Percentiles rank a stretch among this genome's conserved stretches.
These are phyloP conservation scores for Xylariaceae sp. DNA, from an alignment of 2,329 filamentous ascomycete genomes.

Conservation along the genomic window DNA sequence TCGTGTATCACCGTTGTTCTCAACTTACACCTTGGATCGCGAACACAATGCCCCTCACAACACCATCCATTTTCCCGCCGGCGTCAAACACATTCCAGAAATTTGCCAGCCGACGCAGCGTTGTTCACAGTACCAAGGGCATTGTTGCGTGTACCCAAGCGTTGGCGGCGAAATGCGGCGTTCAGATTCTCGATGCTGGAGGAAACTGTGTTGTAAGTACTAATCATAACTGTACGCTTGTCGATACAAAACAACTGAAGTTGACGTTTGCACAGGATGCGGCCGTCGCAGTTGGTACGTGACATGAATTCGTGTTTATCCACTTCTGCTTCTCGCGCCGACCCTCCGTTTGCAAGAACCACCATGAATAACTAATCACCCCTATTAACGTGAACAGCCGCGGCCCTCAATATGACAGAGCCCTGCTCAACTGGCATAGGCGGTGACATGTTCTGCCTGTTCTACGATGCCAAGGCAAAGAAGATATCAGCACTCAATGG, in stretches of 20 bases:
- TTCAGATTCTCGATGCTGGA: constrained; percentile 78
- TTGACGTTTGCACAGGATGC: constrained; percentile 62
- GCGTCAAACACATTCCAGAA: constrained; percentile 51
- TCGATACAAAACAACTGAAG: too few relatives aligned
- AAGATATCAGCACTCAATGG: constrained; percentile 86
- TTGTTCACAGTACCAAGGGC: constrained; percentile 88
- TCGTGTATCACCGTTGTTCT: too few relatives aligned
- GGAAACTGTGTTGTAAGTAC: constrained; percentile 84
- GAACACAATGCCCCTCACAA: constrained; percentile 44
- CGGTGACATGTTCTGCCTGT: constrained; percentile 95
- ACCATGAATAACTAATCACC: constrained; percentile 1
- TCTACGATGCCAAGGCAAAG: constrained; percentile 78
- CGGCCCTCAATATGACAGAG: constrained; percentile 89
- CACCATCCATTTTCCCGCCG: constrained; percentile 44
- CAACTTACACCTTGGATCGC: not conserved
- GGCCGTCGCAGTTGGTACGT: constrained; percentile 82
- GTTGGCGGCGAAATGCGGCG: constrained; percentile 80
- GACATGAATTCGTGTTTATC: not conserved
- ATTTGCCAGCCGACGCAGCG: constrained; percentile 79
- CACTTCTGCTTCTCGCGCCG: not conserved
- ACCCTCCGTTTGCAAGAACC: not conserved
- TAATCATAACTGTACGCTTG: too few relatives aligned
- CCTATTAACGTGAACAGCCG: constrained; percentile 51
- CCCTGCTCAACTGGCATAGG: constrained; percentile 92
- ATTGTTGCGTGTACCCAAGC: constrained; percentile 91